Percentiles rank a stretch among this genome's conserved stretches.
Evolutionary conservation across 768 basidiomycete species (phyloP).

Genomic region (Tulasnella sp.): DNA sequence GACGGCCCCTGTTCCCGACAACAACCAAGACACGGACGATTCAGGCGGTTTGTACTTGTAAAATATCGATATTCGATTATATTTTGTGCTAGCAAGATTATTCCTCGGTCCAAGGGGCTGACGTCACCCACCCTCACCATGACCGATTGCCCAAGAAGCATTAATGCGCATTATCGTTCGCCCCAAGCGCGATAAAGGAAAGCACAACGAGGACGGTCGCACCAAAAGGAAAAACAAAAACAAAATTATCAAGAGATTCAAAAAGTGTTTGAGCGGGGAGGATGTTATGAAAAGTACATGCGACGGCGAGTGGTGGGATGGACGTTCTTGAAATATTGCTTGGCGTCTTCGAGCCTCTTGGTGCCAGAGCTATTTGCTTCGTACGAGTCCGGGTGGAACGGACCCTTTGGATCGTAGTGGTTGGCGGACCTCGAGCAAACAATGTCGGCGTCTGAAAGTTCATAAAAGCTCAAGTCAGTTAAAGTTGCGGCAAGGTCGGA

Average conservation of each 20-base stretch:
- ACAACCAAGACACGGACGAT: background rate
- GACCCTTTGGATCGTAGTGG: constrained; percentile 20
- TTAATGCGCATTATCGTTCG: background rate
- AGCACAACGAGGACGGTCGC: background rate
- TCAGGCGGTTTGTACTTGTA: background rate
- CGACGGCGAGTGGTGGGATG: background rate
- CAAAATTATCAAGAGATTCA: background rate
- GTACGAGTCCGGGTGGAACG: constrained; percentile 11
- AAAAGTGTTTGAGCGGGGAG: background rate
- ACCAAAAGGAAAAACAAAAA: background rate
- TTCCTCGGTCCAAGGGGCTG: no score
- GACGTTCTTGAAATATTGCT: constrained; percentile 9
- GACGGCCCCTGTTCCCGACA: background rate
- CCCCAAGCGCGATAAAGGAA: no score
- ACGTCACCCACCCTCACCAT: background rate
- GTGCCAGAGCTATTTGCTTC: constrained; percentile 7
- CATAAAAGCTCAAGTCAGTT: background rate
- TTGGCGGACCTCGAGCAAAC: constrained; percentile 22
- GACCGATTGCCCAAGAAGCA: background rate
- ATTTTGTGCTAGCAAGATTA: background rate
- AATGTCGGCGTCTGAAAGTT: constrained; percentile 21
- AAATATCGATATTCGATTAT: background rate
- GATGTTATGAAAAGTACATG: constrained; percentile 12
- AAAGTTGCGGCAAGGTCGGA: background rate
- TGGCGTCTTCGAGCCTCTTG: constrained; percentile 9